phyloP scores from a whole-genome alignment of 139 green algal species.

The Chara braunii region DNA sequence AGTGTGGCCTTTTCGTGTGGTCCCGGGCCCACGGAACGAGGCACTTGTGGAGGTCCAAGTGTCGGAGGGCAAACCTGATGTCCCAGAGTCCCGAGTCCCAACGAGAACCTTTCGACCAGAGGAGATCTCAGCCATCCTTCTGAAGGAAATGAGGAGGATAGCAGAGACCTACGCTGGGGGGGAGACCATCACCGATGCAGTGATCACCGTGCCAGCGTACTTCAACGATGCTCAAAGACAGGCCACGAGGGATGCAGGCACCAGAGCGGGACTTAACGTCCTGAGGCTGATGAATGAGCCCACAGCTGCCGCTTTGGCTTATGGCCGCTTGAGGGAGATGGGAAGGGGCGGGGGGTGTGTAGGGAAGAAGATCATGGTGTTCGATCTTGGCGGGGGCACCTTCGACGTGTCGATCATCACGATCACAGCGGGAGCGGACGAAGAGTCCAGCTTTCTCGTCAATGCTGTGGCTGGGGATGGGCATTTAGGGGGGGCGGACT shows the following conservation, averaged over 20 bases:
- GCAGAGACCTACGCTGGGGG: conserved; percentile 73
- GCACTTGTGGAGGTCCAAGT: too few relatives aligned
- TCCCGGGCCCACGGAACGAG: too few relatives aligned
- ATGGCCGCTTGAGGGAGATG: conserved; percentile 47
- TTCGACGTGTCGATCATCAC: conserved; percentile 41
- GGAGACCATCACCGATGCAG: conserved; percentile 65
- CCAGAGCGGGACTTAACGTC: conserved; percentile 37
- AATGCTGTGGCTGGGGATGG: conserved; percentile 33
- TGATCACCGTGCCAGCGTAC: conserved; percentile 87
- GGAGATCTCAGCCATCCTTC: conserved; percentile 94
- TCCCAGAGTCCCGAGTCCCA: too few relatives aligned
- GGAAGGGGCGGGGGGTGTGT: too few relatives aligned
- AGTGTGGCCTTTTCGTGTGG: too few relatives aligned
- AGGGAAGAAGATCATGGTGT: conserved; percentile 46
- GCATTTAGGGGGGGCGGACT: conserved; percentile 45
- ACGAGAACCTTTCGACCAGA: too few relatives aligned
- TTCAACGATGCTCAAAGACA: conserved; percentile 79
- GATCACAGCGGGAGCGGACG: too few relatives aligned
- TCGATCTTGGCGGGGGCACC: conserved; percentile 54
- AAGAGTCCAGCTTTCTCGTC: conserved; percentile 30
- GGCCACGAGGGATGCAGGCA: conserved; percentile 78
- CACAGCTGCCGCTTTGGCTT: conserved; percentile 24
- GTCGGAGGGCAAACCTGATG: too few relatives aligned
- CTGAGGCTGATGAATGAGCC: conserved; percentile 42
- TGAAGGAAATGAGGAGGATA: conserved; percentile 84